Conservation (phyloP, 345 rosid genomes). For the Conringia planisiliqua region DNA sequence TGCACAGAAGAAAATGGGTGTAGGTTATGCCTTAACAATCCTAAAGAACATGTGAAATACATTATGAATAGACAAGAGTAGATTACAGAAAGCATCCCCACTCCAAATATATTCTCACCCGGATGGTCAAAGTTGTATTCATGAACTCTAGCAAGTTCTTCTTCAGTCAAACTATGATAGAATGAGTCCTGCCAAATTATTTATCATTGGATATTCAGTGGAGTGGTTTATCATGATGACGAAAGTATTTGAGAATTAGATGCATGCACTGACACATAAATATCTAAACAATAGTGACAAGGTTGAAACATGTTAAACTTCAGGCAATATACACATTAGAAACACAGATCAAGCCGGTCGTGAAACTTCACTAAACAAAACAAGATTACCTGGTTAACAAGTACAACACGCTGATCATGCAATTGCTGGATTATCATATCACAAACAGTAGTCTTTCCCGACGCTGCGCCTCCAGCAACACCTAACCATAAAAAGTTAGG, state of each 20-base stretch:
- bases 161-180: slow-evolving; percentile 85
- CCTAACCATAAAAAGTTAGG: slow-evolving; percentile 41
- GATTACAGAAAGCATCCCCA: slow-evolving; percentile 14
- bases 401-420: slow-evolving; percentile 98
- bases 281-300: slow-evolving; percentile 8
- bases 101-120: slow-evolving; percentile 57
- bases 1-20: neutral
- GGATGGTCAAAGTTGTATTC: slow-evolving; percentile 99
- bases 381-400: slow-evolving; percentile 76
- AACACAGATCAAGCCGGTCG: neutral
- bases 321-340: neutral
- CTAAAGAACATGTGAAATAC: neutral
- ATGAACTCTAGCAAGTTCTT: slow-evolving; percentile 79
- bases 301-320: neutral
- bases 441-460: slow-evolving; percentile 97
- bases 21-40: neutral
- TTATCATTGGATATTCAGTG: slow-evolving; percentile 7
- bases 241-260: neutral
- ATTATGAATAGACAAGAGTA: neutral
- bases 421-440: slow-evolving; percentile 99
- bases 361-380: neutral
- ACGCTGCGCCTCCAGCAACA: slow-evolving; percentile 98
- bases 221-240: neutral
- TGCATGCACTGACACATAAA: neutral
- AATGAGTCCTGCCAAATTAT: slow-evolving; percentile 91